A percentile compares a stretch with the other conserved stretches of the same genome.
Evolutionary conservation across 1,284 basidiomycete genomes (phyloP).

Genomic region (Agaricales sp.): DNA sequence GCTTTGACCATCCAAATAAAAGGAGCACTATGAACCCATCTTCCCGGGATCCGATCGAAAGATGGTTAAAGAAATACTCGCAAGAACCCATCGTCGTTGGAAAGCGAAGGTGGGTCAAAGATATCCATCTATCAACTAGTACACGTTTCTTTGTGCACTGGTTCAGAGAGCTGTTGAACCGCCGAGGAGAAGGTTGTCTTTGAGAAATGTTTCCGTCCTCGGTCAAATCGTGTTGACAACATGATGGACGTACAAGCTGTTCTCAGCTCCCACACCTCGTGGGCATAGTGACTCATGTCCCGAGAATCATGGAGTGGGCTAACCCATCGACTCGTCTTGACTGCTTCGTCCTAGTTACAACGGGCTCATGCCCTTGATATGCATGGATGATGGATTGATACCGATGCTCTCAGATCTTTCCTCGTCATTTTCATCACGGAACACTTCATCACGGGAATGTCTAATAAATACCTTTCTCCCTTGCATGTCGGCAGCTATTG

Average conservation of each 20-base stretch:
- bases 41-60: background rate
- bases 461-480: background rate
- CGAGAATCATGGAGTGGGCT: too few relatives aligned
- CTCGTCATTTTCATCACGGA: background rate
- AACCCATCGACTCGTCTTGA: too few relatives aligned
- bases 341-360: too few relatives aligned
- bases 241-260: background rate
- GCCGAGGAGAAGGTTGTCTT: too few relatives aligned
- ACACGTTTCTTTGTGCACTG: background rate
- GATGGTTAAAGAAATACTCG: background rate
- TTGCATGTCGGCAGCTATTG: conserved; percentile 3
- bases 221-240: too few relatives aligned
- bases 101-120: background rate
- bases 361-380: background rate
- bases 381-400: too few relatives aligned
- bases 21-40: background rate
- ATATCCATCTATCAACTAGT: background rate
- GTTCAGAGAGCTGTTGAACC: background rate
- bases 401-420: background rate
- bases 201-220: too few relatives aligned
- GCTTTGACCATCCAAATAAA: background rate
- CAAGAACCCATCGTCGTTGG: background rate
- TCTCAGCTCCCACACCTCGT: background rate
- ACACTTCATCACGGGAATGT: background rate
- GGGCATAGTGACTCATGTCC: background rate